Evolutionary conservation across 164 flowering plant genomes (phyloP).

Genomic region (Nymphaea thermarum): DNA sequence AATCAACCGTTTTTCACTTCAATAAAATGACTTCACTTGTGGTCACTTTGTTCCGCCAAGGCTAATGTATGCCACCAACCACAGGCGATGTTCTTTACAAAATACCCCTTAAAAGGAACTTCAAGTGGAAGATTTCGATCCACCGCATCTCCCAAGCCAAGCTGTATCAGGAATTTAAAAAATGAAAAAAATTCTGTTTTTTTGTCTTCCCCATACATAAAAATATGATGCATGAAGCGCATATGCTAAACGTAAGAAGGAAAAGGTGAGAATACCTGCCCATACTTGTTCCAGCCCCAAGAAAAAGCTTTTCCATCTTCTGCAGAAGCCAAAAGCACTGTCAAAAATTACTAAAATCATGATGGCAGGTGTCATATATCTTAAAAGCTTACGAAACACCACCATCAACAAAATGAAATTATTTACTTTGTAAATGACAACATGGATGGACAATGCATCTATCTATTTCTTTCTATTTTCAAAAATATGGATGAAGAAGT

Average conservation of each 20-base stretch:
- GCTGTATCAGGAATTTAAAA: constrained; percentile 25
- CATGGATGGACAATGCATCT: no score
- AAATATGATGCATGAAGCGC: background rate
- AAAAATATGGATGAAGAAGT: no score
- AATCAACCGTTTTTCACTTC: no score
- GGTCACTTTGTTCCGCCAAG: constrained; percentile 38
- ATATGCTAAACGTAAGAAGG: background rate
- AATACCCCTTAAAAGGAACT: constrained; percentile 41
- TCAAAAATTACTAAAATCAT: no score
- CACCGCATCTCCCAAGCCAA: constrained; percentile 74
- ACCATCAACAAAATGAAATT: no score
- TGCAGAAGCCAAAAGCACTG: background rate
- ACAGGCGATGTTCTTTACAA: constrained; percentile 58
- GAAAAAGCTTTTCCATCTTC: constrained; percentile 49
- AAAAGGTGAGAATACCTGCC: constrained; percentile 45
- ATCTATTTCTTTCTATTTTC: no score
- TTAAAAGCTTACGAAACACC: no score
- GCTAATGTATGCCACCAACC: constrained; percentile 97
- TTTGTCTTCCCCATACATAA: no score
- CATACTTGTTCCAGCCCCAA: constrained; percentile 99
- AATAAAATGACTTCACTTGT: background rate
- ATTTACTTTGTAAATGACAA: no score
- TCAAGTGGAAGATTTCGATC: constrained; percentile 72
- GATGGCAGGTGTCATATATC: no score
- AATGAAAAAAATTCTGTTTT: background rate